Evolutionary conservation across 169 alveolate species (phyloP), one percentile per base, ranked within the genome.

Genomic region (Plasmodium yoelii): DNA sequence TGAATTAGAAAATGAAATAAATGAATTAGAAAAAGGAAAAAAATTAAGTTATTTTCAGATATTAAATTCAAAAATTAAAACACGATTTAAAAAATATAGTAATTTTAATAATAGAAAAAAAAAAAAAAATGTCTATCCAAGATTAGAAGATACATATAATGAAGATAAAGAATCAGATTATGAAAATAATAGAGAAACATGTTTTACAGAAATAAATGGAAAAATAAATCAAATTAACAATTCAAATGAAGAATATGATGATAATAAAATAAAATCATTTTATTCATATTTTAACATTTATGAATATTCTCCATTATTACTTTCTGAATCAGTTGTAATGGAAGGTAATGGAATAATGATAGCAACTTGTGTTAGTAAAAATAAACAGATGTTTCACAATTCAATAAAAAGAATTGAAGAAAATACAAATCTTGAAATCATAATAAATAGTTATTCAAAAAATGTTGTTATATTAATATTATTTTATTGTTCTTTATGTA

Each of bases 311-410:
- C 88, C 88, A 9, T 53, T 77, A n/a, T 55, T 77, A 34, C 18
- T 77, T 18, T 77, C 88, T 1, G 77, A 64, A 28, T 77, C 88
- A 0, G 24, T 46, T 0, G 75, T 77, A 1, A 51, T 22, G 13
- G 61, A 63, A 2, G 88, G 88, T n/a, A 77, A 19, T 7, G 88
- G 88, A 6, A 34, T 77, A 12, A 77, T 77, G 88, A 39, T 77
- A 46, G 49, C 88, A 24, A 77, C 88, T 4, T 77, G 88, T 7
- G 88, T 77, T 47, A 65, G 88, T 64, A 77, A 77, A 77, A 63
- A 77, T 9, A 77, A 77, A 56, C 88, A 77, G n/a, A 77, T 77
- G 88, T 77, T 77, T 69, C 55, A 77, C 12, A 55, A 64, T 49
- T 47, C 70, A 7, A 49, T 77, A 7, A 77, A 77, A 77, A 69